Evolutionary conservation across 164 flowering plant genomes (phyloP), one percentile per base, ranked within the genome.

Genomic region (Kingdonia uniflora): DNA sequence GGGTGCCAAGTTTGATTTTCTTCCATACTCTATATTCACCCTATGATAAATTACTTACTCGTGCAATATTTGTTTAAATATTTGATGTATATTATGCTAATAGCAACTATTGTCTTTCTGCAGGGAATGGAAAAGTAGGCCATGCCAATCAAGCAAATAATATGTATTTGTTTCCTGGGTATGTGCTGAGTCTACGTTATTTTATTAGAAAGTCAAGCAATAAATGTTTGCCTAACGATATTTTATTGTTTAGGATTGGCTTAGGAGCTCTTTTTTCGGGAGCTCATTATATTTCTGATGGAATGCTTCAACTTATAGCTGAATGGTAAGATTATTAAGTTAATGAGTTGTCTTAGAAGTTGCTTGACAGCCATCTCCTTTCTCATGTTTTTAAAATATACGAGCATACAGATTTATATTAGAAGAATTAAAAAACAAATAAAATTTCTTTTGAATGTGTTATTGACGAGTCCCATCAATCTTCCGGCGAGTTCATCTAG

Each of bases 161-260:
- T 71, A 94, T 94, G 97, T 89, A 88, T 65, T 75, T 94, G 56
- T 94, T 94, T 66, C 99, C 99, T 6, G 99, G 99, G 99, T 89
- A 33, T 14, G 87, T 70, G 54, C 54, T 51, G 16, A 35, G 52
- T 42, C 52, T 46, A 1, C 29, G 11, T 16, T 10, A 19, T 56
- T 55, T 44, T 37, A 20, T 39, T 14, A 29, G 26, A 56, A 37
- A 52, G 20, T 39, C 17, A 17, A 19, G 49, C 42, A 48, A 48
- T 15, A 42, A 38, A 42, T 19, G 5, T 21, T 29, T n/a, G 20
- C 21, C 22, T 56, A 25, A 50, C 16, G 55, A 21, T 15, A 21
- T 56, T 19, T 62, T 65, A 14, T 41, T 22, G n/a, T 64, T 58
- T 80, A 89, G 99, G 71, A 85, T 94, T 76, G 99, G 97, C 54